Conservation (phyloP, 2,329 filamentous ascomycete species). For the Corinectria fuckeliana region DNA sequence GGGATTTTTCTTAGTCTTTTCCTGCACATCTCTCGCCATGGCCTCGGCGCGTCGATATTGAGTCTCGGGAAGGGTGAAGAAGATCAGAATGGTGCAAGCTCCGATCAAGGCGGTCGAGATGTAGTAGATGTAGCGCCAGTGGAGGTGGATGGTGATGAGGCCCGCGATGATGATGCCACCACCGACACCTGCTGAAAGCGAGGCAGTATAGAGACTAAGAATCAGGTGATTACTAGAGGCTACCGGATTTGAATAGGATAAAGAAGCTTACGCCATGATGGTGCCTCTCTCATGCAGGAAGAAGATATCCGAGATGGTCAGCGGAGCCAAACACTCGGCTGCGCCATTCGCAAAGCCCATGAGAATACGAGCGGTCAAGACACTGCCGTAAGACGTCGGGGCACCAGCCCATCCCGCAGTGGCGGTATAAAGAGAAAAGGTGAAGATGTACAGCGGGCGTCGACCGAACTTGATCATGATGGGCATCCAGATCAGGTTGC, state of each 20-base stretch:
- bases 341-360: constrained; percentile 24
- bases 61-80: constrained; percentile 61
- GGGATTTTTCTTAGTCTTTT: background rate
- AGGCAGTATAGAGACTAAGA: constrained; percentile 44
- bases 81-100: constrained; percentile 49
- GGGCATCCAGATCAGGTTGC: constrained; percentile 25
- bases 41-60: constrained; percentile 45
- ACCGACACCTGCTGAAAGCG: constrained; percentile 47
- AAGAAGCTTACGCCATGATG: constrained; percentile 52
- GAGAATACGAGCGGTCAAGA: constrained; percentile 19
- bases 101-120: constrained; percentile 55
- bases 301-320: constrained; percentile 60
- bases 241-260: background rate
- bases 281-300: constrained; percentile 60
- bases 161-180: constrained; percentile 50
- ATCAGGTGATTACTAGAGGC: background rate
- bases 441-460: constrained; percentile 20
- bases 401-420: constrained; percentile 17
- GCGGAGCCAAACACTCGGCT: constrained; percentile 44
- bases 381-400: constrained; percentile 16
- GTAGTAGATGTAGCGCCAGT: constrained; percentile 58
- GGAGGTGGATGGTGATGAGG: constrained; percentile 52
- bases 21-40: too few species aligned
- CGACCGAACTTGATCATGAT: constrained; percentile 24
- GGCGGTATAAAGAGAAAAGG: constrained; percentile 20